Evolutionary conservation across 106 monocot species (phyloP).

Genomic region (Cymbidium sinense): DNA sequence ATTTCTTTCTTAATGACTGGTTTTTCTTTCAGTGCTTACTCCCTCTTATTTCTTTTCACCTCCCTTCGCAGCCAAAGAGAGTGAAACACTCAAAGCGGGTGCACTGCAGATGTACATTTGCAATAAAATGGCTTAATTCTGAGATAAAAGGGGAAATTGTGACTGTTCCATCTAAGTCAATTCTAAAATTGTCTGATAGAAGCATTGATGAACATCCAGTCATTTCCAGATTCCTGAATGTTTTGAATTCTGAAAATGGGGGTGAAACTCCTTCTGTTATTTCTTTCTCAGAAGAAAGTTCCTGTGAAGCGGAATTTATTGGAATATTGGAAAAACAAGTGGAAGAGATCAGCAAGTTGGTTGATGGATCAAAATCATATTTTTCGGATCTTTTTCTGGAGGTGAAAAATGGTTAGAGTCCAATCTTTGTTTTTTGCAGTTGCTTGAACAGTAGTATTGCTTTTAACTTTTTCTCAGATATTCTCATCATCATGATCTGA

Average conservation of each 20-base stretch:
- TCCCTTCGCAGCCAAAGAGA: constrained; percentile 27
- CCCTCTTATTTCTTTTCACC: background rate
- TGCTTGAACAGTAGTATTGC: background rate
- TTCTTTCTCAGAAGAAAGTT: constrained; percentile 22
- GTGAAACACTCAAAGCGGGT: constrained; percentile 52
- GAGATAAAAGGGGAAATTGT: constrained; percentile 23
- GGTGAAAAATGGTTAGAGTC: constrained; percentile 23
- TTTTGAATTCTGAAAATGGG: constrained; percentile 14
- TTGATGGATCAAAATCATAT: constrained; percentile 20
- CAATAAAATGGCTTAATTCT: constrained; percentile 40
- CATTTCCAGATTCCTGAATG: constrained; percentile 29
- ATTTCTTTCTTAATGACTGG: background rate
- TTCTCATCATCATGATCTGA: background rate
- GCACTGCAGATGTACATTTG: constrained; percentile 62
- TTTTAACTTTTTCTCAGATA: background rate
- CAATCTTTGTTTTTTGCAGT: background rate
- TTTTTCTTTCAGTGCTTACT: background rate
- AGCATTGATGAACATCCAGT: constrained; percentile 36
- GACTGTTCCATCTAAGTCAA: constrained; percentile 37
- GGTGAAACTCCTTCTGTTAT: constrained; percentile 15
- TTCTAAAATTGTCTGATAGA: constrained; percentile 36
- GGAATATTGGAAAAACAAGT: constrained; percentile 42
- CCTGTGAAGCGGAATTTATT: constrained; percentile 24
- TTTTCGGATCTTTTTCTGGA: constrained; percentile 15
- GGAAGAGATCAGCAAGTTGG: constrained; percentile 40